These are phyloP conservation scores for Pseudoneurospora amorphoporcata DNA, from an alignment of 495 filamentous ascomycete genomes.

Conservation along the genomic window DNA sequence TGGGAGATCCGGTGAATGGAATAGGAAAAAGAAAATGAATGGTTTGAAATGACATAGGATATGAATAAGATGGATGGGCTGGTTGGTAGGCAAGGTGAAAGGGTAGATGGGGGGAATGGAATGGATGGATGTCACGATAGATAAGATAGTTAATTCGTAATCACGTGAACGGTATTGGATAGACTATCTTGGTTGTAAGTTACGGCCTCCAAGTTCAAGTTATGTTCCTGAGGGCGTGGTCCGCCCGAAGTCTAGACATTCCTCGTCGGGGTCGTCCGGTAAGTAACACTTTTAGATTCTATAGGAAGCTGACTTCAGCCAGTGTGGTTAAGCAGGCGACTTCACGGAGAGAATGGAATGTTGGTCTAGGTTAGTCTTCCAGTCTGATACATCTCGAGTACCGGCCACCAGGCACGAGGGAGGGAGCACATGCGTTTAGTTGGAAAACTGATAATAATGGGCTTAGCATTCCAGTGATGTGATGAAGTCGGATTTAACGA, in stretches of 20 bases:
- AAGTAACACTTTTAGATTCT: too few relatives aligned
- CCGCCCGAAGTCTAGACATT: too few relatives aligned
- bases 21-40: neutral
- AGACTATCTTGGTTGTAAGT: neutral
- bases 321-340: too few relatives aligned
- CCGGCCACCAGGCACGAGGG: neutral
- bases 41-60: neutral
- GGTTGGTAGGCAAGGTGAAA: neutral
- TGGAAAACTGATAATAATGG: neutral
- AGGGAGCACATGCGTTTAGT: neutral
- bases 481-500: neutral
- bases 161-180: neutral
- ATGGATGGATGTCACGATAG: neutral
- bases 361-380: too few relatives aligned
- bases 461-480: neutral
- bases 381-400: neutral
- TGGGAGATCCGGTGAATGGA: neutral
- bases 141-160: neutral
- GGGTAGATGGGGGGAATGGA: neutral
- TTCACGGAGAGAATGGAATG: too few relatives aligned
- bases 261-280: too few relatives aligned
- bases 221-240: too few relatives aligned
- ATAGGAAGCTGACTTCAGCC: too few relatives aligned
- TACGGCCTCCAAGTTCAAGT: too few relatives aligned
- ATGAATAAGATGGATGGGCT: neutral